phyloP scores from a whole-genome alignment of 2,329 filamentous ascomycete genomes.

The Escovopsis weberi region DNA sequence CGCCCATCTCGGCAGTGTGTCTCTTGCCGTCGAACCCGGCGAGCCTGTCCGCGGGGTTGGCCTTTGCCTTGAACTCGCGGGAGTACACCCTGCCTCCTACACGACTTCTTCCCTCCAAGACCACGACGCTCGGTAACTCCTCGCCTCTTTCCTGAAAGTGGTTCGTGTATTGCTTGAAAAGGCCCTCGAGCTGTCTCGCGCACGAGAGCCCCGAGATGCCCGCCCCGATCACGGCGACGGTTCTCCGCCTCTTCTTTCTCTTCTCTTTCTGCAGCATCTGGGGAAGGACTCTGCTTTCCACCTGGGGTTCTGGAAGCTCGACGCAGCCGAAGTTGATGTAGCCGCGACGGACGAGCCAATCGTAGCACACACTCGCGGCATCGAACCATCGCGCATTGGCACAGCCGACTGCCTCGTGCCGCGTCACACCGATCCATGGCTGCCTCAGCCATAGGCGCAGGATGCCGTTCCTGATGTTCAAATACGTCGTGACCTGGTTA shows the following conservation, averaged over 20 bases:
- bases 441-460: constrained; percentile 80
- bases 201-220: constrained; percentile 90
- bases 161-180: constrained; percentile 67
- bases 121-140: constrained; percentile 55
- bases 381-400: constrained; percentile 82
- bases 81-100: constrained; percentile 93
- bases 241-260: constrained; percentile 42
- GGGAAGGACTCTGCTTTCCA: constrained; percentile 14
- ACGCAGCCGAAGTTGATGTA: constrained; percentile 97
- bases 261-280: too few relatives aligned
- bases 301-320: constrained; percentile 37
- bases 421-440: constrained; percentile 65
- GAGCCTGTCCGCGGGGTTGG: constrained; percentile 37
- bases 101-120: constrained; percentile 76
- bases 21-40: constrained; percentile 40
- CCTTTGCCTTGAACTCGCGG: constrained; percentile 47
- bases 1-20: constrained; percentile 89
- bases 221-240: constrained; percentile 75
- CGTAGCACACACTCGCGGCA: constrained; percentile 73
- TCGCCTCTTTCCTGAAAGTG: constrained; percentile 51
- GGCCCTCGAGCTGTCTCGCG: constrained; percentile 76
- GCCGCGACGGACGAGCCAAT: constrained; percentile 81
- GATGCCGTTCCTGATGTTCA: constrained; percentile 93
- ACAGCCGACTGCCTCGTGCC: constrained; percentile 80
- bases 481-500: constrained; percentile 81